A percentile compares a stretch with the other conserved stretches of the same genome.
These are phyloP conservation scores for Eucalyptus albens DNA, from an alignment of 345 rosid genomes.

Conservation along the genomic window DNA sequence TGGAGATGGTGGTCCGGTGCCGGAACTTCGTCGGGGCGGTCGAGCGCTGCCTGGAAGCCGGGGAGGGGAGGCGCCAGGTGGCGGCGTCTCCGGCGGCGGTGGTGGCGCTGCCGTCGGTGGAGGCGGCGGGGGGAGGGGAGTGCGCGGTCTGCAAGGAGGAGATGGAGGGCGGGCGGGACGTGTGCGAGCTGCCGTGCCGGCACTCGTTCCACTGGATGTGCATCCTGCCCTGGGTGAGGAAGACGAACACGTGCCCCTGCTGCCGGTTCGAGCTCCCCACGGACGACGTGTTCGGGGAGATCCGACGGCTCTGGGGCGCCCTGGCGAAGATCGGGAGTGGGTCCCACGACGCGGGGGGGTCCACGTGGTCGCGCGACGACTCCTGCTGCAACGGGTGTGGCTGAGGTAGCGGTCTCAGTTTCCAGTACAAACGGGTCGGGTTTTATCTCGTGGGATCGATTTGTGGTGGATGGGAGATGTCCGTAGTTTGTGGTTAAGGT, in stretches of 20 bases:
- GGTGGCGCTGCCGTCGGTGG: slow-evolving; percentile 52
- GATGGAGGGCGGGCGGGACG: slow-evolving; percentile 68
- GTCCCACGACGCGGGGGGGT: background rate
- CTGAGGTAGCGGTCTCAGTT: background rate
- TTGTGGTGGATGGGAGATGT: background rate
- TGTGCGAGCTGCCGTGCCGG: slow-evolving; percentile 77
- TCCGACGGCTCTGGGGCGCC: slow-evolving; percentile 71
- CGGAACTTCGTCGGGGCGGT: slow-evolving; percentile 36
- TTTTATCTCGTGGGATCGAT: background rate
- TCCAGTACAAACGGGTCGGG: background rate
- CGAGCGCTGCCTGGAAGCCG: slow-evolving; percentile 7
- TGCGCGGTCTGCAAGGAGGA: slow-evolving; percentile 85
- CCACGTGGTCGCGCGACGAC: background rate
- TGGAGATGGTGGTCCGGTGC: slow-evolving; percentile 56
- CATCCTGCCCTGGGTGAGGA: slow-evolving; percentile 70
- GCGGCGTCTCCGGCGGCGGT: slow-evolving; percentile 55
- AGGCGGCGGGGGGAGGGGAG: slow-evolving; percentile 29
- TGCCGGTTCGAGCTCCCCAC: slow-evolving; percentile 87
- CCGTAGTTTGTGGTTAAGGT: background rate
- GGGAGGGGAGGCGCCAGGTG: slow-evolving; percentile 24
- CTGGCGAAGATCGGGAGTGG: slow-evolving; percentile 12
- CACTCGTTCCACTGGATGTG: slow-evolving; percentile 92
- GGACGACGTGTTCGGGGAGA: slow-evolving; percentile 67
- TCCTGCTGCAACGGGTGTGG: background rate
- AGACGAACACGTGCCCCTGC: slow-evolving; percentile 82